Base-by-base conservation (phyloP, 495 filamentous ascomycete genomes). In the Annulohypoxylon maeteangense region DNA sequence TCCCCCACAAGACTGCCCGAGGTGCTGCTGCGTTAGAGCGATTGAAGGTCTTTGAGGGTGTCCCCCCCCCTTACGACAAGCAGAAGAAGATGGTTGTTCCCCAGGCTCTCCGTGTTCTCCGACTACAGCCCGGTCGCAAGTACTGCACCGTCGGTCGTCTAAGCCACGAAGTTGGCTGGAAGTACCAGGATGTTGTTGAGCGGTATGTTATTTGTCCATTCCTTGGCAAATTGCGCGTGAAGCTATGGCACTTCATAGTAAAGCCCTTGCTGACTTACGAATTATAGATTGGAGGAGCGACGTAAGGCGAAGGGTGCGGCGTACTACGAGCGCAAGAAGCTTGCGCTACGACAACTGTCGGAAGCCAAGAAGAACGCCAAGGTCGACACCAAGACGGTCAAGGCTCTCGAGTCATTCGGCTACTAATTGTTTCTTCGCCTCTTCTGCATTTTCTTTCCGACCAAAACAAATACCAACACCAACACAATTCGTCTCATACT, bases 271-370 rank as follows among this genome's bases (percentile, higher is more conserved):
- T 86, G 78, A 87, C 81, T 57, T 61, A 18, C 65, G 4, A 8
- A 53, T 59, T 67, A 79, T 79, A 99, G 95, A 84, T 90, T 99
- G 77, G 95, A 99, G 90, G 95, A 99, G 89, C 90, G 94, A 84
- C 90, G 95, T 85, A 99, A 99, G 88, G 94, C 95, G 82, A 98
- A 98, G 90, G 92, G 94, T 79, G 90, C 91, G 77, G 95, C 95
- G 80, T 99, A 98, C 91, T 99, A 99, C 89, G 93, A 93, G 86
- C 93, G 93, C 88, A 99, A 98, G 95, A 97, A 97, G 94, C 87
- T 90, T 62, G 91, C 91, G 75, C 89, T 90, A 81, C 93, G 90
- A 87, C 92, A 93, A 86, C 86, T 97, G 64, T 86, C 89, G 74
- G 92, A 97, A 81, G 95, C 95, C 76, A 88, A 95, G 88, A 93